Evolutionary conservation across 192 early-diverging fungal species (phyloP), one percentile per base, ranked within the genome.

Genomic region (Linnemannia zychae): DNA sequence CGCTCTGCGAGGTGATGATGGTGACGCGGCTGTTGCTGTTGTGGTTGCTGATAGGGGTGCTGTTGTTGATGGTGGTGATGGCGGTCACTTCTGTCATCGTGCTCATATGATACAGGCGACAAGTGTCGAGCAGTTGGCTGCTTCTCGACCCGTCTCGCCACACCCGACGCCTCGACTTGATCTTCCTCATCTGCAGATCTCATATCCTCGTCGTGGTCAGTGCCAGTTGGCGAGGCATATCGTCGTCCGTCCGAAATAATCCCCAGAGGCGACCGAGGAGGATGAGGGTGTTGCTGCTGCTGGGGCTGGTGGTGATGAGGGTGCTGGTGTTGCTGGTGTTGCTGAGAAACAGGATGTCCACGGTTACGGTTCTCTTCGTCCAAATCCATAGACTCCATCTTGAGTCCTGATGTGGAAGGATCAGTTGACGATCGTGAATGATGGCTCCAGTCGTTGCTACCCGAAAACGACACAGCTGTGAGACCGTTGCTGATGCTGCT

Each of bases 151-250:
- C 34, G 1, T 67, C 34, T 36, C 66, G 5, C 33, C 33, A 63
- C 28, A 12, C 57, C 57, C 3, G 28, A n/a, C 11, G 57, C 57
- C 57, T 63, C 57, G 28, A 6, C 57, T 28, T 63, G 57, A 24
- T 53, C 15, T 16, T 75, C 73, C 20, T 37, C 73, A 40, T 63
- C 52, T 3, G 28, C 57, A 63, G 57, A 63, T 12, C 57, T 9
- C 57, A 63, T 63, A 24, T 63, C 57, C 16, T 78, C 76, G 37
- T 77, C 82, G 22, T 76, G 77, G n/a, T 85, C 78, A 74, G 79
- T 85, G 18, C 74, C 78, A 4, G 82, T 65, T 1, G 82, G 82
- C 0, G 82, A 84, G 18, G 49, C 82, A 66, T 79, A 84, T 22
- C 82, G 76, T 46, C 72, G 40, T 17, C 18, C 44, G 18, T 71